Percentiles rank a stretch among this genome's conserved stretches.
These are phyloP conservation scores for Pyrenula aspistea DNA, from an alignment of 495 filamentous ascomycete species.

Conservation along the genomic window DNA sequence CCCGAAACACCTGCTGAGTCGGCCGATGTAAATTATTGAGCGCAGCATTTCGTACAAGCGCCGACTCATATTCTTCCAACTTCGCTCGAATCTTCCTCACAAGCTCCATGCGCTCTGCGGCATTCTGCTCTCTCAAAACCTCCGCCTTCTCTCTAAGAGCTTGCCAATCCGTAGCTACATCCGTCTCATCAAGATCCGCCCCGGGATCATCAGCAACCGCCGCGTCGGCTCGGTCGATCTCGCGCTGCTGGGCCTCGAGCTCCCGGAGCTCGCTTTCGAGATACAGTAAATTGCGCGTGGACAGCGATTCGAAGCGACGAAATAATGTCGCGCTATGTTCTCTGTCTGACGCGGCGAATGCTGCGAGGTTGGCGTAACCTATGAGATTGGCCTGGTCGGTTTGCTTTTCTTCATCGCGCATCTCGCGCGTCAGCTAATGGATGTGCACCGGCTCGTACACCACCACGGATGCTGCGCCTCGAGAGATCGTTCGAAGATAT, in stretches of 20 bases:
- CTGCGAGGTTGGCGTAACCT: constrained; percentile 11
- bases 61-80: constrained; percentile 9
- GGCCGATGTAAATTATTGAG: constrained; percentile 5
- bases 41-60: constrained; percentile 7
- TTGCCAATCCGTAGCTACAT: constrained; percentile 2
- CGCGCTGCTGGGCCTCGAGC: constrained; percentile 3
- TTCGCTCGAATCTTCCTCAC: neutral
- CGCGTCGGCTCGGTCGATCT: constrained; percentile 3
- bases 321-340: constrained; percentile 11
- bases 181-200: neutral
- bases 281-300: constrained; percentile 11
- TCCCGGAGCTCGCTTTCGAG: constrained; percentile 14
- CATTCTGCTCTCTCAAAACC: neutral
- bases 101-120: neutral
- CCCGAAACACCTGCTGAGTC: neutral
- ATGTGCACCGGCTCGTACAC: no score
- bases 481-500: no score
- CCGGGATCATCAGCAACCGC: neutral
- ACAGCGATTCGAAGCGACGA: constrained; percentile 8
- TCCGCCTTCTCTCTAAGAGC: neutral
- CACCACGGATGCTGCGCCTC: no score
- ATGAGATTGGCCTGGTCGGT: neutral
- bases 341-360: constrained; percentile 10
- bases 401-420: neutral
- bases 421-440: no score